Conservation (phyloP, 305 asterid species). For the Fraxinus baroniana region DNA sequence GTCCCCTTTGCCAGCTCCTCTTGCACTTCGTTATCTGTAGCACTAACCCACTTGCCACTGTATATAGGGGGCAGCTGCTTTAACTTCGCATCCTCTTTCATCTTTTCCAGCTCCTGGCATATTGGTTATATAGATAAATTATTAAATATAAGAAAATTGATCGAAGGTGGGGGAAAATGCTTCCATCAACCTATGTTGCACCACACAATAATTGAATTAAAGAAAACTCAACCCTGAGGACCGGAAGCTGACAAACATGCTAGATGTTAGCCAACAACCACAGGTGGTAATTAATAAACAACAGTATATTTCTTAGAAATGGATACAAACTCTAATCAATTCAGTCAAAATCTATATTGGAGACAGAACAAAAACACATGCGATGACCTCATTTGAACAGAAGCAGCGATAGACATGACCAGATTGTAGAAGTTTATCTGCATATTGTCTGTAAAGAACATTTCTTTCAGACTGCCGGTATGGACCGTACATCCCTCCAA, state of each 20-base stretch:
- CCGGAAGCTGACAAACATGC: not conserved
- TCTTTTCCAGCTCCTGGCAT: conserved; percentile 77
- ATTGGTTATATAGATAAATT: conserved; percentile 19
- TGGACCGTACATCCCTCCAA: conserved; percentile 84
- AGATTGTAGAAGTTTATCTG: conserved; percentile 67
- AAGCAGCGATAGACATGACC: conserved; percentile 93
- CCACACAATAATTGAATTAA: not conserved
- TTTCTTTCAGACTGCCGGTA: conserved; percentile 93
- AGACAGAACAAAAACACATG: conserved; percentile 11
- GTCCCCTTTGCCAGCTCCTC: conserved; percentile 76
- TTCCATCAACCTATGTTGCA: not conserved
- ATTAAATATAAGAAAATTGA: conserved; percentile 10
- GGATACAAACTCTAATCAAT: not conserved
- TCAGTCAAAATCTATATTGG: not conserved
- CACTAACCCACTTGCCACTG: conserved; percentile 87
- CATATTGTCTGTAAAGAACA: conserved; percentile 72
- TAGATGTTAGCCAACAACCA: not conserved
- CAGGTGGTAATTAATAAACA: not conserved
- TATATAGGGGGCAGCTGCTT: conserved; percentile 89
- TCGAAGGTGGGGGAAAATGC: not conserved
- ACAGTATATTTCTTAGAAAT: not conserved
- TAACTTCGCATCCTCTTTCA: conserved; percentile 85
- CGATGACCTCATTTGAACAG: conserved; percentile 72
- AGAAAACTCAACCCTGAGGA: not conserved
- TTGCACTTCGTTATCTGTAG: conserved; percentile 64